A percentile compares a stretch with the other conserved stretches of the same genome.
phyloP scores from a whole-genome alignment of 2,329 filamentous ascomycete species.

The Trichoderma sp. region DNA sequence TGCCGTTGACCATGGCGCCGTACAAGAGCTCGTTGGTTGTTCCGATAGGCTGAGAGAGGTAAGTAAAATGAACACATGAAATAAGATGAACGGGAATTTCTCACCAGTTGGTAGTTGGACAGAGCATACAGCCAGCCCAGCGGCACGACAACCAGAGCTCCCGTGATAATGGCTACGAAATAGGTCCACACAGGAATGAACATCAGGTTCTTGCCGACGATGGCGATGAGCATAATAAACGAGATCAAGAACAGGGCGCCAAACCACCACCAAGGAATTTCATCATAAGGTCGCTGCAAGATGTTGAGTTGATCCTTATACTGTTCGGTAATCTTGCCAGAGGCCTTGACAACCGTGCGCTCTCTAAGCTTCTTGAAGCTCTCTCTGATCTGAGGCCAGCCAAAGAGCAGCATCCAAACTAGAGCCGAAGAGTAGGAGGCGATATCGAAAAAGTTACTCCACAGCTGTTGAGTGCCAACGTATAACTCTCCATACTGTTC shows the following conservation, averaged over 20 bases:
- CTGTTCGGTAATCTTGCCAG: constrained; percentile 54
- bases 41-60: constrained; percentile 48
- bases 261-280: constrained; percentile 65
- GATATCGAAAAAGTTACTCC: constrained; percentile 64
- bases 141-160: constrained; percentile 59
- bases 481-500: constrained; percentile 58
- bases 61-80: not conserved
- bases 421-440: constrained; percentile 62
- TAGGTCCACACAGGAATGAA: constrained; percentile 65
- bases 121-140: constrained; percentile 63
- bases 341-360: constrained; percentile 39
- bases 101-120: constrained; percentile 54
- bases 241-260: constrained; percentile 52
- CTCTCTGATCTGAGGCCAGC: constrained; percentile 51
- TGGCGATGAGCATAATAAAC: constrained; percentile 53
- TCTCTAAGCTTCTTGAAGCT: constrained; percentile 51
- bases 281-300: constrained; percentile 59
- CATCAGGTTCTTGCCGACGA: constrained; percentile 54
- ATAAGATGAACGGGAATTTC: not conserved
- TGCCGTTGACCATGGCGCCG: constrained; percentile 60
- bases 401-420: constrained; percentile 62
- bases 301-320: constrained; percentile 64
- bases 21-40: constrained; percentile 64
- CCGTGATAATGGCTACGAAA: constrained; percentile 59
- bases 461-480: constrained; percentile 60